Evolutionary conservation across 139 green algal species (phyloP), one percentile per base, ranked within the genome.

Genomic region (Ostreobium quekettii): DNA sequence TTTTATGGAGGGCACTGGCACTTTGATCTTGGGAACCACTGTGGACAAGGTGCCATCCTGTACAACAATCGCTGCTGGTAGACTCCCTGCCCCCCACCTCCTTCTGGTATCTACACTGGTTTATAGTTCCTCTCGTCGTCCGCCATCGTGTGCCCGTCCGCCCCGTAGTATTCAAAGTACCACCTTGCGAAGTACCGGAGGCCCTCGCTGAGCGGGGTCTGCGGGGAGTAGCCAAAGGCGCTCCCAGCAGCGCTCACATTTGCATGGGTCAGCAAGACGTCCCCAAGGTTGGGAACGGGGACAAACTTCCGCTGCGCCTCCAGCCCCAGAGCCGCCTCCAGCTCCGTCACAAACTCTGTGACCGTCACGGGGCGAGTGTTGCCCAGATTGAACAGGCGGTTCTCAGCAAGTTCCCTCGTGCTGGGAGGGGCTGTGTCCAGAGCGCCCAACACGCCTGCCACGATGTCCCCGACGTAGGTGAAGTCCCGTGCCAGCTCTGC

Each of bases 401-500:
- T 65, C 11, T 36, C 28, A n/a, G 63, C 71, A n/a, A 35, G 3
- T 31, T 57, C 71, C 60, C 81, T 76, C 22, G 60, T n/a, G 26
- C 69, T 79, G 31, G 67, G 53, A 33, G 72, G 60, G 8, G 66
- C 33, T 1, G 71, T 81, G 62, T 92, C 87, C 31, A 90, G 42
- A 0, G 83, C 63, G 0, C 38, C 74, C 35, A 94, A 48, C 3
- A 82, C 67, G 22, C 87, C 87, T 24, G 47, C 49, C 11, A 92
- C 85, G 29, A 93, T 81, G 74, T 94, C 87, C 38, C 84, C 85
- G 42, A 94, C 83, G 75, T 83, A 94, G 2, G 87, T 94, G 71
- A 94, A 94, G 67, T 94, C 87, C 11, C 87, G 66, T 6, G 70
- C 60, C 1, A 88, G 59, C 72, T 85, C 75, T 7, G 36, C 72